Conservation (phyloP, 768 basidiomycete species). For the Roridomyces roridus region DNA sequence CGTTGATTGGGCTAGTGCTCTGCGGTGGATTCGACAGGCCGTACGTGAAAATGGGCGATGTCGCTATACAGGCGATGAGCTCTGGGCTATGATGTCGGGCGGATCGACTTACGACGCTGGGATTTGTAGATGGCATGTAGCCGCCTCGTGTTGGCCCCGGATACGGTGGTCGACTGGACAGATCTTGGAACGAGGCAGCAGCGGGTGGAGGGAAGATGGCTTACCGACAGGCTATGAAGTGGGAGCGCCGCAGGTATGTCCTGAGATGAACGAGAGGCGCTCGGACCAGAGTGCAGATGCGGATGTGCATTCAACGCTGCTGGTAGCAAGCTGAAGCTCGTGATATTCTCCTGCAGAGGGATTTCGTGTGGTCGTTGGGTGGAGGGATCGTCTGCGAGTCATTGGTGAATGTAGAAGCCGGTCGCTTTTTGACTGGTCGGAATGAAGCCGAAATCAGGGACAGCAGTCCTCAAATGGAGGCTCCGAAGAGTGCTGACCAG, state of each 20-base stretch:
- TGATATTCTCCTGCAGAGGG: background rate
- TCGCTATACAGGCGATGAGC: too few species aligned
- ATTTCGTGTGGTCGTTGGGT: background rate
- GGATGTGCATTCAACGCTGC: conserved; percentile 26
- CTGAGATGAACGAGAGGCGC: conserved; percentile 32
- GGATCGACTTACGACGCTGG: background rate
- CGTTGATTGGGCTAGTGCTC: too few species aligned
- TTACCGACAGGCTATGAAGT: conserved; percentile 3
- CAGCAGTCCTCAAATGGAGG: conserved; percentile 6
- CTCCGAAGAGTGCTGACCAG: conserved; percentile 1
- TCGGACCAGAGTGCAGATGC: conserved; percentile 23
- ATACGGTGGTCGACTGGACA: background rate
- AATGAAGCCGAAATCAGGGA: conserved; percentile 4
- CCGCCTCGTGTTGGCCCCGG: background rate
- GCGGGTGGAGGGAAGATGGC: background rate
- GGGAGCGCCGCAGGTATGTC: conserved; percentile 20
- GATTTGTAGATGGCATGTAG: conserved; percentile 6
- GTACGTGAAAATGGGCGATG: too few species aligned
- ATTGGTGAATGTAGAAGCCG: background rate
- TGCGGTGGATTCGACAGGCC: too few species aligned
- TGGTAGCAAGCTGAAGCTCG: conserved; percentile 5
- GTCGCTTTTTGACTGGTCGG: background rate
- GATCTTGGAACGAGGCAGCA: background rate
- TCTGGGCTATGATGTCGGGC: too few species aligned
- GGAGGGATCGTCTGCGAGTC: background rate